Evolutionary conservation across 2,329 filamentous ascomycete genomes (phyloP), one percentile per base, ranked within the genome.

Genomic region (Hypoxylon sp.): DNA sequence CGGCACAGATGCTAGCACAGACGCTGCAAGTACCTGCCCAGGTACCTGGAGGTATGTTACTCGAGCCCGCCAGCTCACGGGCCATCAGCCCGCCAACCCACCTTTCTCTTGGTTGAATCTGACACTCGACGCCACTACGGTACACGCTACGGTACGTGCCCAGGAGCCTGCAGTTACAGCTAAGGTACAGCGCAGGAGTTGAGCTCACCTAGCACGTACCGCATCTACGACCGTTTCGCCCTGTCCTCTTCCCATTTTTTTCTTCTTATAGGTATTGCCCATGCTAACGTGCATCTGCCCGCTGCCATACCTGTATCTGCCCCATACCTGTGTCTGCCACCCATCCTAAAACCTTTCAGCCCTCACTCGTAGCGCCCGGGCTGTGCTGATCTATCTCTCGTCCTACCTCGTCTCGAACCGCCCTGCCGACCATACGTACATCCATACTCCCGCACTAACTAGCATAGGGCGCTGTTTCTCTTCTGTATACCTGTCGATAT

Each of bases 331-430:
- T n/a, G 10, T 35, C 31, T 35, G 46, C 54, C 58, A 37, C 33
- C 54, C 33, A 20, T 29, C 20, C 26, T 15, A 31, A 48, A 55
- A 46, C 49, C 55, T 55, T 55, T 52, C 55, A 58, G 58, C 55
- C 55, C 55, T 62, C 55, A 62, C 23, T 55, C 43, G 38, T 54
- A 42, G 42, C 46, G 21, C 31, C n/a, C 40, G 49, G 46, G 46
- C 50, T 52, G 35, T 48, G 50, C 45, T 26, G 35, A 37, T 37
- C 52, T 55, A 31, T 49, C 42, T 52, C 54, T 27, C 3, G 13
- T 33, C 31, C 6, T 33, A 4, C 17, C 31, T 15, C 50, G 13
- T 55, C 43, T 51, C 42, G 38, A 48, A 35, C 50, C 50, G 29
- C 17, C 4, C n/a, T 33, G 10, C 43, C 47, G 18, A 11, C 17